Evolutionary conservation across 148 eudicot species (phyloP).

Genomic region (Mesembryanthemum crystallinum): DNA sequence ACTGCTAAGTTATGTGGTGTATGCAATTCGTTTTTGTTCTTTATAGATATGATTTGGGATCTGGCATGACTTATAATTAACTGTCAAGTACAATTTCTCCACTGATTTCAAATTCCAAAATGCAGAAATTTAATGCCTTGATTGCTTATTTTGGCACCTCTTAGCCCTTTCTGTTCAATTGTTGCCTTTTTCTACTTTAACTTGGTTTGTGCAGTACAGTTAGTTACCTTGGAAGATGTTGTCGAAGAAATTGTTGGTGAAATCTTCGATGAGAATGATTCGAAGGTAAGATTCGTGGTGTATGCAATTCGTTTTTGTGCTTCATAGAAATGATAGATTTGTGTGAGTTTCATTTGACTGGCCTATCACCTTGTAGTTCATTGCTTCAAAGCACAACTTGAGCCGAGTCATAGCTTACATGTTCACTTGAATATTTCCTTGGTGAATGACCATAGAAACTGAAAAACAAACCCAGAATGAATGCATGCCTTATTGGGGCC

Average conservation of each 20-base stretch:
- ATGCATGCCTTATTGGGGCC: neutral
- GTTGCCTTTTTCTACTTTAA: neutral
- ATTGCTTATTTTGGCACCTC: neutral
- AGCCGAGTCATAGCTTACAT: neutral
- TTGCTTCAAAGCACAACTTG: neutral
- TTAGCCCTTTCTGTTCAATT: neutral
- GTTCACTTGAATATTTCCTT: neutral
- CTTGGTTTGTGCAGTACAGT: conserved; percentile 39
- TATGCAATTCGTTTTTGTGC: neutral
- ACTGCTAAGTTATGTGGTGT: neutral
- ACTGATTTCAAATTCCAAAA: neutral
- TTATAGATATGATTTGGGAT: neutral
- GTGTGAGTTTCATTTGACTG: neutral
- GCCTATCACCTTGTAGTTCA: neutral
- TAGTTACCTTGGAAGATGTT: conserved; percentile 95
- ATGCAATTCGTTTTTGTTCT: neutral
- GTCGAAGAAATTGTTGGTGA: conserved; percentile 99
- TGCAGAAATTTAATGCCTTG: neutral
- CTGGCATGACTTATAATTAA: neutral
- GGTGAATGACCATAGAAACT: neutral
- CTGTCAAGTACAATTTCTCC: neutral
- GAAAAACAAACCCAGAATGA: neutral
- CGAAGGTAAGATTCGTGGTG: conserved; percentile 52
- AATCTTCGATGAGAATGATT: conserved; percentile 95
- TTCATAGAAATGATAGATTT: neutral